These are phyloP conservation scores for Vicia villosa DNA, from an alignment of 306 rosid species.

Conservation along the genomic window DNA sequence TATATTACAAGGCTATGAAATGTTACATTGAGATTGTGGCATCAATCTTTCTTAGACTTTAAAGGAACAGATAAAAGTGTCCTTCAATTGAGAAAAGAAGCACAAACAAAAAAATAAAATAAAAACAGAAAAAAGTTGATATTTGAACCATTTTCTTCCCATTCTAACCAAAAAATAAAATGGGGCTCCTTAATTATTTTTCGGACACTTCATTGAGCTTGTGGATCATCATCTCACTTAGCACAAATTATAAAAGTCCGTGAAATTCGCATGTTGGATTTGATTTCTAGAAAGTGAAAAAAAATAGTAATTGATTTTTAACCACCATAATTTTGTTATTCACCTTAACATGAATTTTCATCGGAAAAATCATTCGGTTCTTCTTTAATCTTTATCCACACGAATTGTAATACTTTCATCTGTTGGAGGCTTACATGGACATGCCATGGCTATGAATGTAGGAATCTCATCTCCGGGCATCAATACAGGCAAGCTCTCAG, in stretches of 20 bases:
- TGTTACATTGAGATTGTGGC: constrained; percentile 2
- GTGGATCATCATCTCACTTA: constrained; percentile 24
- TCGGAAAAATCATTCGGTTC: constrained; percentile 8
- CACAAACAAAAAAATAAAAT: not conserved
- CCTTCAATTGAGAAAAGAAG: not conserved
- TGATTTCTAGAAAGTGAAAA: not conserved
- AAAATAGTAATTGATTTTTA: not conserved
- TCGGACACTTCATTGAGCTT: constrained; percentile 26
- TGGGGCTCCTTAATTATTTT: constrained; percentile 27
- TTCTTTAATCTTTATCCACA: constrained; percentile 39
- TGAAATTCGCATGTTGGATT: not conserved
- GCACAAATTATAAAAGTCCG: constrained; percentile 22
- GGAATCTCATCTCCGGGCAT: constrained; percentile 90
- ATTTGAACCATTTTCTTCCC: constrained; percentile 41
- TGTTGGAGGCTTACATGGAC: constrained; percentile 65
- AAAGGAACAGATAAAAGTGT: not conserved
- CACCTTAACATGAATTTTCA: constrained; percentile 11
- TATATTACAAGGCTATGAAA: constrained; percentile 5
- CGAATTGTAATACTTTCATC: constrained; percentile 45
- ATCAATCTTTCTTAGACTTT: constrained; percentile 17
- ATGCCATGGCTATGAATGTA: constrained; percentile 69
- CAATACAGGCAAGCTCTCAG: constrained; percentile 58
- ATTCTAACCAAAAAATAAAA: constrained; percentile 33
- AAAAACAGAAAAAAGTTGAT: constrained; percentile 8
- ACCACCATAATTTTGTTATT: not conserved